Evolutionary conservation across 345 rosid genomes (phyloP), one percentile per base, ranked within the genome.

Genomic region (Excoecaria agallocha): DNA sequence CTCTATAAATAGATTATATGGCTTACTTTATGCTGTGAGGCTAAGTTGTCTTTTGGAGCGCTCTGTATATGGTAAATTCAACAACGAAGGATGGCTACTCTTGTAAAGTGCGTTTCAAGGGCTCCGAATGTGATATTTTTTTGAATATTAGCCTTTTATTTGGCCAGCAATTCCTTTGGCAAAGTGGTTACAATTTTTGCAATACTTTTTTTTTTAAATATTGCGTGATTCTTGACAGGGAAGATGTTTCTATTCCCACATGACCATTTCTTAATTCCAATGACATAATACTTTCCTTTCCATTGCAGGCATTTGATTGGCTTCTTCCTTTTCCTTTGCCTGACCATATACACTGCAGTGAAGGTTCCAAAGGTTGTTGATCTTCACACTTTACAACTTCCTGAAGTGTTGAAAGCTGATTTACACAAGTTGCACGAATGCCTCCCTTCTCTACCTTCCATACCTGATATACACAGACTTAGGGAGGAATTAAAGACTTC

Each of bases 241-340:
- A 22, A 48, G 64, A 54, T 61, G 38, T 41, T 66, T 69, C 54
- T 70, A 20, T 41, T 63, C 9, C 55, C 45, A 15, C 8, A 4
- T 50, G 52, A 35, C 16, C n/a, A n/a, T n/a, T n/a, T n/a, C n/a
- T n/a, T n/a, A n/a, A n/a, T n/a, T n/a, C n/a, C 19, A 70, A 16
- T 70, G 41, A 41, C 15, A 64, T 46, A 67, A 12, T 24, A 8
- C 63, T 61, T 67, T 49, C 0, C 39, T 59, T 45, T 68, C 78
- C 24, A 50, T 49, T 83, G 90, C 90, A 94, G 98, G 86, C 98
- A 94, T 85, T 85, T 94, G 88, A 91, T 94, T 79, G 98, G 98
- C n/a, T 94, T 94, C 85, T 94, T 94, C 84, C 70, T 94, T 76
- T 94, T 94, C 85, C 93, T 94, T 70, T 80, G 95, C 66, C 87